Evolutionary conservation across 129 eudicot genomes (phyloP), one percentile per base, ranked within the genome.

Genomic region (Flaveria trinervia): DNA sequence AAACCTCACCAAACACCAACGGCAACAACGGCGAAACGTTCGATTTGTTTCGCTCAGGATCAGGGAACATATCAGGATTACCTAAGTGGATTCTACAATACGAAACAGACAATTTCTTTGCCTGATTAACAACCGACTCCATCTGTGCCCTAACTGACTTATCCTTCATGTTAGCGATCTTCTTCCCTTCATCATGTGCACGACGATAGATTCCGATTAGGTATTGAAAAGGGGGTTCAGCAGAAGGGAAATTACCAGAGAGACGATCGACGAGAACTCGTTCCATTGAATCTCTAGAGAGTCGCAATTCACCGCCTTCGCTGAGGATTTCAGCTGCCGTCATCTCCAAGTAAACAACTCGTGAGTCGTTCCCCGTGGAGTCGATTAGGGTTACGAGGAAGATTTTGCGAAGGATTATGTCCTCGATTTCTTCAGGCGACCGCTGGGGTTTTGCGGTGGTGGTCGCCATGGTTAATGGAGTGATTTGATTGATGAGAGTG

Each of bases 261-360:
- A 94, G 80, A 6, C 98, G 92, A 86, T 94, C 98, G 57, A 94
- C 86, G 36, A 94, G 75, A 57, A 94, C 81, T 65, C 98, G 82
- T 43, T 94, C 98, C 90, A 89, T 89, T 49, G 89, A 75, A 70
- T 94, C 97, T 48, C 88, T 68, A 23, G 87, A 87, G 1, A 94
- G 73, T 28, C 46, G 79, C 77, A 94, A 71, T 48, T 94, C 93
- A 61, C 81, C 81, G 9, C 96, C 96, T 82, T 94, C 98, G 79
- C 93, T 87, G 25, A 94, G 43, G 61, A 94, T 84, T 80, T 94
- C 97, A 5, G 98, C 98, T 30, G 98, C 97, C 39, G 98, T 82
- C 88, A 89, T 77, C 83, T 94, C 97, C 64, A 94, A 86, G 80
- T 91, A 94, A 59, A 89, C 96, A 9, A 91, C 49, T 39, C 93